Base-by-base conservation (phyloP, 2,329 filamentous ascomycete species). In the Trichoderma sp. region DNA sequence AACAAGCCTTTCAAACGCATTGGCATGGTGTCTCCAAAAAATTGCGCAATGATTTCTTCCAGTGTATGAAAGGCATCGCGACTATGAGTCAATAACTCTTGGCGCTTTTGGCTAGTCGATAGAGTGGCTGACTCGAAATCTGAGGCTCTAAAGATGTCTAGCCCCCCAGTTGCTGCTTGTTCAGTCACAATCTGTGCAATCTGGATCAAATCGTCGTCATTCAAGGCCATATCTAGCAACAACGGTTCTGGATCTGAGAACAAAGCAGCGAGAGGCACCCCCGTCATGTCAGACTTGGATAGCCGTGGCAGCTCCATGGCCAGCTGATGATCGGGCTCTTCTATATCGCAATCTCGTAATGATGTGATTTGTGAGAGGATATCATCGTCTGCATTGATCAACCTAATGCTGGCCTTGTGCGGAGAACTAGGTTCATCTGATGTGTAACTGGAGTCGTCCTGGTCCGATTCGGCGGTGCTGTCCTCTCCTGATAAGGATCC, bases 121-220 rank as follows among this genome's bases (percentile, higher is more conserved):
- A 72, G 72, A n/a, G 60, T 58, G 35, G 69, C 64, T 17, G 65
- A 68, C 12, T 72, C 70, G 52, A 69, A 68, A 32, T 68, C 69
- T 13, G 70, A 73, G 4, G 73, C 71, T 56, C 71, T 74, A 35
- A 69, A 73, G 48, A 81, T 75, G 17, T 79, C 77, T 32, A 86
- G 72, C 15, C 74, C 80, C 1, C 87, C 85, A 10, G 83, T 86
- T 2, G 87, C 83, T 25, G 89, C 85, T 74, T 93, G 90, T 69
- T 92, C 89, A 2, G 89, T 89, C n/a, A 92, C 78, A 42, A 92
- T 85, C 72, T 92, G 90, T 0, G 89, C 90, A 29, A 90, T 83
- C 61, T 87, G 86, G 37, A 92, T 87, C 68, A 86, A 82, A 48
- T 91, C 88, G 3, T 87, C 84, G 65, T 89, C 87, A 1, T 81